Base-by-base conservation (phyloP, 306 rosid species). In the Comarum palustre region DNA sequence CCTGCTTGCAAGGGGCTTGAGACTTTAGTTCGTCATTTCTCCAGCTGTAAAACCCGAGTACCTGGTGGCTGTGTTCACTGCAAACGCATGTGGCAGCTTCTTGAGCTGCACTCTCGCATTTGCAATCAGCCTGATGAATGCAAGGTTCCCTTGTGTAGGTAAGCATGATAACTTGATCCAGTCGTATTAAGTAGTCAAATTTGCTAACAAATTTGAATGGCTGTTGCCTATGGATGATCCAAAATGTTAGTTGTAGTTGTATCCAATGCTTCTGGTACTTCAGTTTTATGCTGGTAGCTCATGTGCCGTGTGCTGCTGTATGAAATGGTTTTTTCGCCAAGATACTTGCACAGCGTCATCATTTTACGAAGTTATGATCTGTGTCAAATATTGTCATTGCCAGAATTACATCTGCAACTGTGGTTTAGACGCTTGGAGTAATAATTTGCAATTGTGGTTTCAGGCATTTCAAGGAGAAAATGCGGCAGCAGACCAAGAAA, bases 21-120 rank as follows among this genome's bases (percentile, higher is more conserved):
- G 69, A 82, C 80, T 54, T 75, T 84, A 51, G 80, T 84, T 24
- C 84, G 84, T 29, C 90, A 86, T 71, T 86, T 86, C 52, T 82
- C 90, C 38, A 71, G 45, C 55, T 86, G 90, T 36, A 72, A 73
- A 80, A 71, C 77, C 25, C 77, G 88, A 51, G 84, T 79, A 59
- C 84, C 84, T 10, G 86, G 86, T 38, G 86, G 87, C 6, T 86
- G 90, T 62, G 81, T 75, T 58, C 88, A 84, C 60, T 86, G 90
- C 86, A 86, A 84, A 59, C 85, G 84, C 57, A 83, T 84, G 90
- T 86, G 90, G 90, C 90, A 86, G 73, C 86, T 86, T 69, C 83
- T 86, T 19, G 83, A 82, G 57, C 73, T 86, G 79, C 90, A 86
- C 71, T 82, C 88, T 72, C 86, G 87, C 52, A 55, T 86, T 71